Conservation (phyloP, 2,329 filamentous ascomycete species). For the Metarhizium rileyi region DNA sequence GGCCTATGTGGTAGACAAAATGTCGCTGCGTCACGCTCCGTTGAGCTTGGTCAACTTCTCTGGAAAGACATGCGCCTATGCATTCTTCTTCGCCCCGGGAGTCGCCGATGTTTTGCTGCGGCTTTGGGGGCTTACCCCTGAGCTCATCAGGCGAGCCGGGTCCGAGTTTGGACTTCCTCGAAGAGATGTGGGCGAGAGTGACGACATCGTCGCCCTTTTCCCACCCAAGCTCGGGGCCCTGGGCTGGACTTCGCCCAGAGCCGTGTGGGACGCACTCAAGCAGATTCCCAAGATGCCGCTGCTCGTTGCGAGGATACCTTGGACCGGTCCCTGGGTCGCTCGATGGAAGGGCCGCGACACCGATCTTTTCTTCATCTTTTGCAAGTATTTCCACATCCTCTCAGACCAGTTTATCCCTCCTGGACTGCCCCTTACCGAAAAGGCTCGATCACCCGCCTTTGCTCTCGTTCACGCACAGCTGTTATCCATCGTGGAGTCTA, state of each 20-base stretch:
- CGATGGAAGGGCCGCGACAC: constrained; percentile 83
- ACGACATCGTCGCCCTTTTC: constrained; percentile 59
- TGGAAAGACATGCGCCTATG: constrained; percentile 83
- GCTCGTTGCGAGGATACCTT: constrained; percentile 63
- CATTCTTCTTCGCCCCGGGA: constrained; percentile 85
- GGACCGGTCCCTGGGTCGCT: constrained; percentile 76
- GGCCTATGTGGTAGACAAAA: constrained; percentile 77
- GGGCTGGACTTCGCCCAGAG: constrained; percentile 44
- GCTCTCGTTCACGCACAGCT: constrained; percentile 76
- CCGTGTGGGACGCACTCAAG: constrained; percentile 47
- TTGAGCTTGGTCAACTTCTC: constrained; percentile 70
- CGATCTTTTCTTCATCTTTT: constrained; percentile 84
- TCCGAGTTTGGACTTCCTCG: constrained; percentile 58
- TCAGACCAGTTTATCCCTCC: constrained; percentile 61
- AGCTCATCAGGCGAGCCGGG: constrained; percentile 60
- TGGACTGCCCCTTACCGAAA: constrained; percentile 41
- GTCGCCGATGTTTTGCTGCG: constrained; percentile 75
- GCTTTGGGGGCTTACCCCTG: constrained; percentile 65
- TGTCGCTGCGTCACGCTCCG: constrained; percentile 64
- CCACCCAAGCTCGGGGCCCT: constrained; percentile 53
- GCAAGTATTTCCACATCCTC: constrained; percentile 77
- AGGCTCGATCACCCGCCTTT: constrained; percentile 63
- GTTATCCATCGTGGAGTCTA: constrained; percentile 68
- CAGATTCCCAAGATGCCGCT: constrained; percentile 56
- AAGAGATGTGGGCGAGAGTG: constrained; percentile 44